Conservation (phyloP, 1,139 yeast species). For the Lodderomyces theae region DNA sequence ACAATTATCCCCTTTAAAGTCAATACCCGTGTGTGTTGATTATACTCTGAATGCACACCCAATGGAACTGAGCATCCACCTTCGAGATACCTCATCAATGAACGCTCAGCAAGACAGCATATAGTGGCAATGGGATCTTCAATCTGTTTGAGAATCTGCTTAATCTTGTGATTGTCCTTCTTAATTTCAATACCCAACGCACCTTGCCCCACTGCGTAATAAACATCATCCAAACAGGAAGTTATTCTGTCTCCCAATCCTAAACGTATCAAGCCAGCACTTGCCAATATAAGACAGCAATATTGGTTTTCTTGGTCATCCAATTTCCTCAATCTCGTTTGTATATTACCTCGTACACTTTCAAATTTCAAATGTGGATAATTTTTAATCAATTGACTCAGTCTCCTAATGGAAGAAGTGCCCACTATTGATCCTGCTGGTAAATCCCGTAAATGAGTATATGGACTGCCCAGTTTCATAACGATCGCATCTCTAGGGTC, state of each 20-base stretch:
- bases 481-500: conserved; percentile 94
- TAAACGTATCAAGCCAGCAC: conserved; percentile 83
- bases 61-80: conserved; percentile 99
- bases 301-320: conserved; percentile 68
- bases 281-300: conserved; percentile 80
- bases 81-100: conserved; percentile 82
- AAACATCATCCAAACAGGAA: conserved; percentile 73
- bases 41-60: conserved; percentile 71
- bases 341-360: conserved; percentile 84
- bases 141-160: conserved; percentile 57
- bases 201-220: conserved; percentile 97
- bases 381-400: conserved; percentile 56
- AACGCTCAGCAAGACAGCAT: conserved; percentile 87
- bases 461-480: conserved; percentile 66
- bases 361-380: conserved; percentile 50
- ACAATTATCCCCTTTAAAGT: conserved; percentile 72
- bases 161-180: conserved; percentile 58
- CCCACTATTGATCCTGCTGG: conserved; percentile 90
- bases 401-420: conserved; percentile 89
- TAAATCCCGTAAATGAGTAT: conserved; percentile 63
- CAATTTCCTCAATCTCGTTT: conserved; percentile 75
- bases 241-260: conserved; percentile 73
- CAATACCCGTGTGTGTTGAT: conserved; percentile 42
- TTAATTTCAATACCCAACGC: conserved; percentile 92
- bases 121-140: conserved; percentile 67